Evolutionary conservation across 2,329 filamentous ascomycete species (phyloP), one percentile per base, ranked within the genome.

Genomic region (Coniochaeta sp.): DNA sequence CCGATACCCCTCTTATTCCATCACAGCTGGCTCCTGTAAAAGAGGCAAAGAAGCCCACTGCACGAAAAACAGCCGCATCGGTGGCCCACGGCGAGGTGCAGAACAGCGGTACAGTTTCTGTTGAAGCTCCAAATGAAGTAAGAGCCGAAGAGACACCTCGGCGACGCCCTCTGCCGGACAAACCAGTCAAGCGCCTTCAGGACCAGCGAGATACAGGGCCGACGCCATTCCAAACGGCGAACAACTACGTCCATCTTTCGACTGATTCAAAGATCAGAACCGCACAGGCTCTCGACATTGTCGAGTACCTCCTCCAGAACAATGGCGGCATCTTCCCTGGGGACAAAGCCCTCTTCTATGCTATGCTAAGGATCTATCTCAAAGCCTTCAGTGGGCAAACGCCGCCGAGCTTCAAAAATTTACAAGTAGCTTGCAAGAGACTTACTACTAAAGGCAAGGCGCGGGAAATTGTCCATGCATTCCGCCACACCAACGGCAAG

Each of bases 261-360:
- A 65, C 62, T 5, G 65, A 68, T 26, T 63, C 66, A 1, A 68
- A 67, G 62, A 61, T 65, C 31, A 64, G 68, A 50, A 67, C 67
- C 11, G 67, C 71, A 7, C 74, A 76, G 40, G 69, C 72, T 2
- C 68, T 68, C n/a, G 72, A 75, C 56, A 75, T 80, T 56, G 71
- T 80, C 50, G 64, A 71, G 14, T 73, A 77, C 61, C 69, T 81
- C 11, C 68, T 81, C 14, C 68, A 72, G 44, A 67, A 69, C 28
- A 77, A 74, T 52, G 67, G 67, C 1, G 81, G 81, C 0, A 78
- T 80, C 1, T 79, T 85, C 52, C 79, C 83, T 1, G 79, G 80
- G 17, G 80, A 79, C 26, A 74, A 76, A 44, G 72, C 79, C 3
- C 68, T 85, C 5, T 82, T 79, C 71, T 76, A 78, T 60, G 77